phyloP scores from a whole-genome alignment of 2,329 filamentous ascomycete genomes.

The Esteya vermicola region DNA sequence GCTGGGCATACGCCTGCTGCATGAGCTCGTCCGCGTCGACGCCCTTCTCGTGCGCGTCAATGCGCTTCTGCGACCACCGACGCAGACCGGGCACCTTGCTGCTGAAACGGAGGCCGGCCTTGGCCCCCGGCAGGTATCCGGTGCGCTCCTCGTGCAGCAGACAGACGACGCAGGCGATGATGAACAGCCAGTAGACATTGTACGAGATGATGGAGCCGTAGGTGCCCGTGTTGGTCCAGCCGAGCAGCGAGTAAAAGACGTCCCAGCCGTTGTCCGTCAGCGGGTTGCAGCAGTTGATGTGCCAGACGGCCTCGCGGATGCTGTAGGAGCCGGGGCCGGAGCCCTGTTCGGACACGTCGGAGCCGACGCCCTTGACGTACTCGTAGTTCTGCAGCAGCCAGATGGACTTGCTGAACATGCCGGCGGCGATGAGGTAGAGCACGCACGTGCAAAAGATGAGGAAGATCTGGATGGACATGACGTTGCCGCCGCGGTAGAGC shows the following conservation, averaged over 20 bases:
- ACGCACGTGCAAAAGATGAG: constrained; percentile 65
- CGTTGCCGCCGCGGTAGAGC: constrained; percentile 39
- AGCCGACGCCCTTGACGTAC: constrained; percentile 34
- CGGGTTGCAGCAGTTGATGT: constrained; percentile 74
- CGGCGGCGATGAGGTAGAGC: constrained; percentile 68
- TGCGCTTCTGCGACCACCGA: constrained; percentile 10
- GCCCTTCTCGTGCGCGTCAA: constrained; percentile 5
- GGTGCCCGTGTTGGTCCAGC: constrained; percentile 80
- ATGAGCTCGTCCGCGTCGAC: constrained; percentile 8
- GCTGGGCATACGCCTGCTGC: constrained; percentile 6
- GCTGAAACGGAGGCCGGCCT: constrained; percentile 4
- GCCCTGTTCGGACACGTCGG: constrained; percentile 32
- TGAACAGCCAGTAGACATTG: constrained; percentile 71
- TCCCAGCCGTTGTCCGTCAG: constrained; percentile 66
- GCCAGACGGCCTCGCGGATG: constrained; percentile 63
- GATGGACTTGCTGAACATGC: constrained; percentile 60
- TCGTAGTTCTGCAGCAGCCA: constrained; percentile 55
- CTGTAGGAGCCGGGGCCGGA: constrained; percentile 62
- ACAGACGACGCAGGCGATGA: constrained; percentile 28
- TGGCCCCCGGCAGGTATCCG: constrained; percentile 29
- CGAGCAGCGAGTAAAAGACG: constrained; percentile 72
- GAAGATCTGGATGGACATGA: constrained; percentile 29
- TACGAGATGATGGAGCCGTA: constrained; percentile 80
- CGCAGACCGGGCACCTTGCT: constrained; percentile 7
- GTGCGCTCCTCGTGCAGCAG: constrained; percentile 54